These are phyloP conservation scores for Bifiguratus adelaidae DNA, from an alignment of 192 early-diverging fungal genomes.

Conservation along the genomic window DNA sequence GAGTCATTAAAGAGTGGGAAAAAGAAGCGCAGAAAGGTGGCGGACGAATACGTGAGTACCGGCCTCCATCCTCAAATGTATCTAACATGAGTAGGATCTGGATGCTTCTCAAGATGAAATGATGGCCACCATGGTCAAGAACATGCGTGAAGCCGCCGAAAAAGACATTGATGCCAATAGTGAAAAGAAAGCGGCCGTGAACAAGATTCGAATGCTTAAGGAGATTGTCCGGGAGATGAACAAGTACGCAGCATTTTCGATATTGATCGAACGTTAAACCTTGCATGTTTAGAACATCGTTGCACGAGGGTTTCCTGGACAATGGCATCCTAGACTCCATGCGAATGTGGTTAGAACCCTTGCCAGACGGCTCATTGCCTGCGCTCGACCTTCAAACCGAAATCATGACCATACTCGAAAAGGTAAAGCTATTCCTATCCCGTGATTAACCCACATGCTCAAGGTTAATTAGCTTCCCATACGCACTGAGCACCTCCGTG, in stretches of 20 bases:
- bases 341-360: constrained; percentile 83
- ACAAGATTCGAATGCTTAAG: constrained; percentile 57
- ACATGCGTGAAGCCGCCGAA: constrained; percentile 43
- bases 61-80: neutral
- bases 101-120: constrained; percentile 18
- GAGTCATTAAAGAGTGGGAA: constrained; percentile 18
- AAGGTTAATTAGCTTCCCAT: constrained; percentile 44
- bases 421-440: constrained; percentile 25
- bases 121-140: constrained; percentile 16
- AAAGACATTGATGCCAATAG: constrained; percentile 50
- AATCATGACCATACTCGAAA: constrained; percentile 60
- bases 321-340: constrained; percentile 78
- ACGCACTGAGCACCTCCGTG: constrained; percentile 63
- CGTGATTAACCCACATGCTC: neutral
- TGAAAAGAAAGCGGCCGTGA: constrained; percentile 46
- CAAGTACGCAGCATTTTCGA: constrained; percentile 27
- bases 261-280: neutral
- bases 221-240: constrained; percentile 36
- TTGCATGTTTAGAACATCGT: constrained; percentile 28
- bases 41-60: constrained; percentile 13
- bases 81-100: constrained; percentile 6
- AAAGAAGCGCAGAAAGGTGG: constrained; percentile 17
- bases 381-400: constrained; percentile 79
- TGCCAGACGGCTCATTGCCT: constrained; percentile 81
- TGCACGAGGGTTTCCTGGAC: constrained; percentile 69